These are phyloP conservation scores for Fraxinus xanthoxyloides DNA, from an alignment of 305 asterid species.

Conservation along the genomic window DNA sequence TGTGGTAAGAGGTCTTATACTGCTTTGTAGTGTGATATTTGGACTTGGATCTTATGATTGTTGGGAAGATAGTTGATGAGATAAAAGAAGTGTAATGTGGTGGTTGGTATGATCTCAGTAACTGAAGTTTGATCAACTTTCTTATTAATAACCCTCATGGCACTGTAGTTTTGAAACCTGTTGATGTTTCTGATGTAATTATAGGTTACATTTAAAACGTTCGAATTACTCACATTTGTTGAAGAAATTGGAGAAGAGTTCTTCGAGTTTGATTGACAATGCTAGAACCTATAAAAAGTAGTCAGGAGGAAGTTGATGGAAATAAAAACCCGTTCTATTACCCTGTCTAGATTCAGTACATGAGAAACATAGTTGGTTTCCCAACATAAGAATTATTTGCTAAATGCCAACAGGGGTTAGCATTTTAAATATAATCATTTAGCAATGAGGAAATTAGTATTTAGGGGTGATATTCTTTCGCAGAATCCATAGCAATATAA, in stretches of 20 bases:
- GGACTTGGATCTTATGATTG: neutral
- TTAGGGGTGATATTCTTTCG: neutral
- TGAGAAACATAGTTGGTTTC: neutral
- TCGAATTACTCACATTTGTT: neutral
- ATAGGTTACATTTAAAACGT: neutral
- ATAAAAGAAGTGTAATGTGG: neutral
- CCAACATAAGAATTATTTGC: neutral
- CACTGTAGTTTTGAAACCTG: neutral
- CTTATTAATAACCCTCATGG: neutral
- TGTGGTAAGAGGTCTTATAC: neutral
- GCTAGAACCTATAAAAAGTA: neutral
- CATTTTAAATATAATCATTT: neutral
- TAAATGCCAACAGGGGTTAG: neutral
- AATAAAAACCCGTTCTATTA: neutral
- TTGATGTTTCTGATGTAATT: neutral
- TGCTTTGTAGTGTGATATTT: neutral
- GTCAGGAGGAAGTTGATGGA: neutral
- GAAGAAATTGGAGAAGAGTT: neutral
- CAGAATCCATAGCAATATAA: neutral
- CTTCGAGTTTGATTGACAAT: neutral
- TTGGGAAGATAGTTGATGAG: neutral
- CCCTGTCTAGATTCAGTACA: neutral
- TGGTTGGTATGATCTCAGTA: neutral
- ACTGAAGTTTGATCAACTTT: neutral
- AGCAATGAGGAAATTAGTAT: neutral